These are phyloP conservation scores for Rhododendron ferrugineum DNA, from an alignment of 148 eudicot species.

Conservation along the genomic window DNA sequence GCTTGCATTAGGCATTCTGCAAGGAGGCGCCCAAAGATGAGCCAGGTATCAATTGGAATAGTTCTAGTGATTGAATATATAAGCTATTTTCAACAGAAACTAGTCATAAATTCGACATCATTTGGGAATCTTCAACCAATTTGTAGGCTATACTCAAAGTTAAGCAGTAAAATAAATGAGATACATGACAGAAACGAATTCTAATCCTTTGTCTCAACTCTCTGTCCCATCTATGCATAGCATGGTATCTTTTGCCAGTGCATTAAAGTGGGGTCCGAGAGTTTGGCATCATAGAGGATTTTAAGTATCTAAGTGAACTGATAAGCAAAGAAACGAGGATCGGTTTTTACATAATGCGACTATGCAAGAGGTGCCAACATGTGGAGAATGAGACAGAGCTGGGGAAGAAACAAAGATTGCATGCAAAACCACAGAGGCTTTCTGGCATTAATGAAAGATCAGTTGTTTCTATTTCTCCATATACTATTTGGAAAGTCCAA, in stretches of 20 bases:
- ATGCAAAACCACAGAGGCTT: background rate
- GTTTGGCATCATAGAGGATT: background rate
- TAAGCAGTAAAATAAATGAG: background rate
- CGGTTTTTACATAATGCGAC: background rate
- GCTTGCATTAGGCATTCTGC: conserved; percentile 69
- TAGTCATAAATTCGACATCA: background rate
- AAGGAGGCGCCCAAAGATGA: conserved; percentile 76
- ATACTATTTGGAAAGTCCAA: background rate
- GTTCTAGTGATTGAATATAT: background rate
- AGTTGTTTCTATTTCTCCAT: background rate
- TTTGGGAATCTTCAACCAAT: background rate
- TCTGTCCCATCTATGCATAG: background rate
- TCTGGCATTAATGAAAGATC: background rate
- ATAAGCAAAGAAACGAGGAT: background rate
- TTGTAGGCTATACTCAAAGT: background rate
- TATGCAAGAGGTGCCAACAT: background rate
- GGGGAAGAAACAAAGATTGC: background rate
- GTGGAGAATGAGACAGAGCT: background rate
- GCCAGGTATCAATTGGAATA: conserved; percentile 45
- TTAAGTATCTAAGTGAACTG: background rate
- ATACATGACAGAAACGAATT: background rate
- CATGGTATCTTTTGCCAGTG: background rate
- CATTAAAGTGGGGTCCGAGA: background rate
- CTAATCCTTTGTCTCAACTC: background rate
- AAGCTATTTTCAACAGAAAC: background rate